Evolutionary conservation across 2,329 filamentous ascomycete genomes (phyloP), one percentile per base, ranked within the genome.

Genomic region (Hypocreales sp.): DNA sequence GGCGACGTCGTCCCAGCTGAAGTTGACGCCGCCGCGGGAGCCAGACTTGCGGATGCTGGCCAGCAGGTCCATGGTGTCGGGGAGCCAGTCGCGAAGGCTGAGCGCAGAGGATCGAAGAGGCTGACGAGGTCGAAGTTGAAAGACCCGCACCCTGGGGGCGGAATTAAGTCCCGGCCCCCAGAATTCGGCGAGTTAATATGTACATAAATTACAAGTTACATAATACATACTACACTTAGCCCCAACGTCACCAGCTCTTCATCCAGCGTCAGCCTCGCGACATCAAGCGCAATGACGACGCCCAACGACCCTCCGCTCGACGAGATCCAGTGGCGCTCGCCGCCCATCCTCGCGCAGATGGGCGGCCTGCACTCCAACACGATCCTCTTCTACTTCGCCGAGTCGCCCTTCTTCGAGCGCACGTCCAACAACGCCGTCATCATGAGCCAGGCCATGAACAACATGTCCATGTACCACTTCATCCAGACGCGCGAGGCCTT

Each of bases 1-100:
- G 49, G 87, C 78, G 46, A 98, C 87, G 40, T 94, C 84, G 38
- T 87, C 80, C 90, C 90, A 95, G 56, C 77, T 86, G 61, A 98
- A 98, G 53, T 94, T 84, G 53, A 79, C 79, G 47, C 90, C 90
- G 45, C 90, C 90, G 39, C 90, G 78, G 42, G 83, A 90, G 51
- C 92, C 87, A 12, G 65, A 59, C 57, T 98, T 95, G 46, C 86
- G 82, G 35, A 98, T 79, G 22, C 80, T 83, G 33, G 86, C 81
- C 29, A 95, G 72, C 30, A 98, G 70, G 66, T 98, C 90, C 90
- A 98, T 94, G 31, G 33, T 30, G 26, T 26, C 11, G 7, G 11
- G 12, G n/a, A n/a, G n/a, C n/a, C n/a, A n/a, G n/a, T n/a, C n/a
- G n/a, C n/a, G n/a, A n/a, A n/a, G n/a, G n/a, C n/a, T n/a, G n/a